A percentile compares a stretch with the other conserved stretches of the same genome.
These are phyloP conservation scores for Hypoxylon rubiginosum DNA, from an alignment of 2,329 filamentous ascomycete genomes.

Conservation along the genomic window DNA sequence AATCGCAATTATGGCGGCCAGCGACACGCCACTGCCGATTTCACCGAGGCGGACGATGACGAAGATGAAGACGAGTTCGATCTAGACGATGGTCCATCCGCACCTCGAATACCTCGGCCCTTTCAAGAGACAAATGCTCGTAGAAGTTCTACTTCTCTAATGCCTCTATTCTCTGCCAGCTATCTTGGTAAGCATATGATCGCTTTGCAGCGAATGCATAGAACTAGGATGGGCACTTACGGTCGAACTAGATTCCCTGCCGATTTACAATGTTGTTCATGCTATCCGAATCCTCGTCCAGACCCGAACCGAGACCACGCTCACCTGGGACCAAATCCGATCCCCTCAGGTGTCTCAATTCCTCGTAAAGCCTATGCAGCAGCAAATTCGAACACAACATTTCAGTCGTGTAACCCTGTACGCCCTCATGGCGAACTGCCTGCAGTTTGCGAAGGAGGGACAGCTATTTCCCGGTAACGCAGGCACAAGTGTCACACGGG, in stretches of 20 bases:
- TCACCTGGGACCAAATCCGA: constrained; percentile 94
- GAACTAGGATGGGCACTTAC: constrained; percentile 10
- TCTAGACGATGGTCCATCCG: constrained; percentile 45
- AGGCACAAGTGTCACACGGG: constrained; percentile 85
- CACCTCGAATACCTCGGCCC: constrained; percentile 49
- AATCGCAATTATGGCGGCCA: constrained; percentile 54
- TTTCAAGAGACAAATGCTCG: constrained; percentile 56
- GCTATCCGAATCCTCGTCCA: constrained; percentile 87
- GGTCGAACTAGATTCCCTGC: constrained; percentile 76
- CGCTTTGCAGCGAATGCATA: constrained; percentile 1
- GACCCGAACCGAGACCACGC: constrained; percentile 87
- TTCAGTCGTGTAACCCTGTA: constrained; percentile 90
- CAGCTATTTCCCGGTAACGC: constrained; percentile 86
- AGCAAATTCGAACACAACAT: constrained; percentile 85
- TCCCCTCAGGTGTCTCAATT: constrained; percentile 98
- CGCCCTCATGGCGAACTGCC: constrained; percentile 90
- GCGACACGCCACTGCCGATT: constrained; percentile 73
- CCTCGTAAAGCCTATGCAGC: constrained; percentile 93
- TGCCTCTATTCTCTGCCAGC: constrained; percentile 84
- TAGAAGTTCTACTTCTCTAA: constrained; percentile 52
- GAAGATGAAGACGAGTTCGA: constrained; percentile 51
- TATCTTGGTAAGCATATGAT: constrained; percentile 73
- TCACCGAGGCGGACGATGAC: constrained; percentile 73
- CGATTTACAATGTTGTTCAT: constrained; percentile 91
- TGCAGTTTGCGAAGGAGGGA: constrained; percentile 92